These are phyloP conservation scores for Aurantiochytrium sp. DNA, from an alignment of 108 stramenopile species.

Conservation along the genomic window DNA sequence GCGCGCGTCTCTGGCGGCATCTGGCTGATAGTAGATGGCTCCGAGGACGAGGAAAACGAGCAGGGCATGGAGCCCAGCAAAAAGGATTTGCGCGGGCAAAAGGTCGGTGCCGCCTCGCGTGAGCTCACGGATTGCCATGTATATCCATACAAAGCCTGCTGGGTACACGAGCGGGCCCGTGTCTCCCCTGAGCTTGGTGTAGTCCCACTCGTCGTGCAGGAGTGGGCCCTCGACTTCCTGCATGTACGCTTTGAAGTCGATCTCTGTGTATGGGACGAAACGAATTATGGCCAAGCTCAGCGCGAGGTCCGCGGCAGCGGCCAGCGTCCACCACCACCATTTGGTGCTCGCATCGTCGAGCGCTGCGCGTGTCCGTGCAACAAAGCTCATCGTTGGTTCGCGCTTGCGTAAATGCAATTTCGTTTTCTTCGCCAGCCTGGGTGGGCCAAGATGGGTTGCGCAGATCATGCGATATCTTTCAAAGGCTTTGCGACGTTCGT, in stretches of 20 bases:
- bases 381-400: too few species aligned
- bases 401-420: too few species aligned
- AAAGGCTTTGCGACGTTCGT: too few species aligned
- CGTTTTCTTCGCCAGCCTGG: too few species aligned
- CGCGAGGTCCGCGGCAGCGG: conserved; percentile 14
- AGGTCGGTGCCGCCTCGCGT: conserved; percentile 59
- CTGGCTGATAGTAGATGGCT: conserved; percentile 56
- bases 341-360: not conserved
- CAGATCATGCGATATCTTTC: too few species aligned
- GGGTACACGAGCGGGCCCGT: conserved; percentile 97
- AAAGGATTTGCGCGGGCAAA: conserved; percentile 65
- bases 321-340: not conserved
- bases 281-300: conserved; percentile 59
- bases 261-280: conserved; percentile 85
- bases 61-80: conserved; percentile 66
- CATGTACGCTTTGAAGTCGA: conserved; percentile 97
- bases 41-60: conserved; percentile 57
- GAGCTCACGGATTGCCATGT: conserved; percentile 57
- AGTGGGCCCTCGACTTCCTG: conserved; percentile 73
- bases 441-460: too few species aligned
- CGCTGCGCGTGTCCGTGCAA: not conserved
- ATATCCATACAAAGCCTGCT: conserved; percentile 87
- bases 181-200: conserved; percentile 71
- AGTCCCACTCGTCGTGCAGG: conserved; percentile 73
- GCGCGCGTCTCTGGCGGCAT: conserved; percentile 14